Conservation (phyloP, 148 eudicot genomes). For the Camellia granthamiana region DNA sequence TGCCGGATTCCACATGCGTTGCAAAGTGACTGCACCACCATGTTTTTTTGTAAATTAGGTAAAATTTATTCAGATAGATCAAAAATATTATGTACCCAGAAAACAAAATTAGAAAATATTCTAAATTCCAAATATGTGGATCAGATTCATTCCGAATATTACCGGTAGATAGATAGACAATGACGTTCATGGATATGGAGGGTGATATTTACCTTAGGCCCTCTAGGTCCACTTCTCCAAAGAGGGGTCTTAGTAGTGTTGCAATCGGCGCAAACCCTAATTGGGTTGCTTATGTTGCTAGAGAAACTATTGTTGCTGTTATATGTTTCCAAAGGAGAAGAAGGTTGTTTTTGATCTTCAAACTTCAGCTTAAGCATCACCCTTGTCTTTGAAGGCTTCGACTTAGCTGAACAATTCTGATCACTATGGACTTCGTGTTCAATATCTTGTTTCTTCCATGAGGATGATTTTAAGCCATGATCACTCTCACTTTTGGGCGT, state of each 20-base stretch:
- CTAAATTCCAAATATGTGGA: too few relatives aligned
- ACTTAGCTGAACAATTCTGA: constrained; percentile 30
- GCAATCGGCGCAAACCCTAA: constrained; percentile 78
- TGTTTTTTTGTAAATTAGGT: too few relatives aligned
- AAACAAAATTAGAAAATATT: background rate
- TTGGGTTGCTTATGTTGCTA: constrained; percentile 28
- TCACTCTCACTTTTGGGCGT: constrained; percentile 14
- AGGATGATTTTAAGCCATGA: constrained; percentile 31
- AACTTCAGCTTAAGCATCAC: constrained; percentile 35
- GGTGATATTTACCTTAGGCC: constrained; percentile 59
- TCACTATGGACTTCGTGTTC: background rate
- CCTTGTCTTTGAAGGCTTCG: constrained; percentile 65
- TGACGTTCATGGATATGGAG: too few relatives aligned
- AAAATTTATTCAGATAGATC: too few relatives aligned
- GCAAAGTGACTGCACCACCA: constrained; percentile 58
- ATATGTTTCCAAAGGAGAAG: constrained; percentile 23
- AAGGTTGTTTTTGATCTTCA: constrained; percentile 27
- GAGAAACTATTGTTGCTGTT: constrained; percentile 31
- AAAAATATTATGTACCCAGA: background rate
- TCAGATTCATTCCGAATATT: too few relatives aligned
- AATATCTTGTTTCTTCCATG: constrained; percentile 35
- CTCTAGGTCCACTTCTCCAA: constrained; percentile 84
- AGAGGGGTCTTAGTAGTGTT: constrained; percentile 82
- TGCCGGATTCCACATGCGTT: constrained; percentile 83
- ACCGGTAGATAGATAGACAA: too few relatives aligned